phyloP scores from a whole-genome alignment of 2,329 filamentous ascomycete species.

The Diplodia seriata region DNA sequence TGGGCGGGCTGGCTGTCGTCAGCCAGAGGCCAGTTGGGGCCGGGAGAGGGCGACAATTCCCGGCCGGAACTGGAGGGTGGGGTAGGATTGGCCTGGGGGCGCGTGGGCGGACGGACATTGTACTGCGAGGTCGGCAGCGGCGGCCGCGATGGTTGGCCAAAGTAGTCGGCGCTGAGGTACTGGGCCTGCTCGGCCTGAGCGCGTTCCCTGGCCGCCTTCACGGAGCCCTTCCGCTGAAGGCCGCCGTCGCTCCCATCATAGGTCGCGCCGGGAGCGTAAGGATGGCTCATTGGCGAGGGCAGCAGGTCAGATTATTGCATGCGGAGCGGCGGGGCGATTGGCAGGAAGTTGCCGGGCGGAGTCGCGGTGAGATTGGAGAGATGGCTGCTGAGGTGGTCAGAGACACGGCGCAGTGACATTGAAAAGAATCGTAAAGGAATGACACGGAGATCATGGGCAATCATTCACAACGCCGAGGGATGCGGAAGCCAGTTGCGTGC shows the following conservation, averaged over 20 bases:
- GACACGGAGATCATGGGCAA: slow-evolving; percentile 18
- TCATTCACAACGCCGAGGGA: not conserved
- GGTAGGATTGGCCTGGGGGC: slow-evolving; percentile 34
- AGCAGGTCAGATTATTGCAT: slow-evolving; percentile 40
- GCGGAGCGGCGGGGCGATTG: slow-evolving; percentile 30
- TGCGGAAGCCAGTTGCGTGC: slow-evolving; percentile 3
- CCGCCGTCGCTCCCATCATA: slow-evolving; percentile 40
- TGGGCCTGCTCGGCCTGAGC: slow-evolving; percentile 44
- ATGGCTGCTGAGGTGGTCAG: slow-evolving; percentile 15
- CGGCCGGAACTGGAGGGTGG: slow-evolving; percentile 35
- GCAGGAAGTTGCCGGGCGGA: slow-evolving; percentile 18
- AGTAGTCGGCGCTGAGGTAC: slow-evolving; percentile 34
- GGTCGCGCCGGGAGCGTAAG: slow-evolving; percentile 43
- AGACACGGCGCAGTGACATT: slow-evolving; percentile 14
- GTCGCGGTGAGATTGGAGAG: slow-evolving; percentile 16
- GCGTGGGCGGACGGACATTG: slow-evolving; percentile 33
- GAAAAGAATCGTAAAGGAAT: slow-evolving; percentile 14
- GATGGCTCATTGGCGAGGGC: slow-evolving; percentile 47
- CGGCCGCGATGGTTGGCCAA: slow-evolving; percentile 44
- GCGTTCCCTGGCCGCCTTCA: slow-evolving; percentile 45
- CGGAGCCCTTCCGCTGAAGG: slow-evolving; percentile 44
- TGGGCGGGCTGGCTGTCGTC: slow-evolving; percentile 42
- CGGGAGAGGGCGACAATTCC: slow-evolving; percentile 41
- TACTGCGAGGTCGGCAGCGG: slow-evolving; percentile 45
- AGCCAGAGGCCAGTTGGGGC: slow-evolving; percentile 57